phyloP scores from a whole-genome alignment of 2,329 filamentous ascomycete species.

The Aureobasidium pullulans region DNA sequence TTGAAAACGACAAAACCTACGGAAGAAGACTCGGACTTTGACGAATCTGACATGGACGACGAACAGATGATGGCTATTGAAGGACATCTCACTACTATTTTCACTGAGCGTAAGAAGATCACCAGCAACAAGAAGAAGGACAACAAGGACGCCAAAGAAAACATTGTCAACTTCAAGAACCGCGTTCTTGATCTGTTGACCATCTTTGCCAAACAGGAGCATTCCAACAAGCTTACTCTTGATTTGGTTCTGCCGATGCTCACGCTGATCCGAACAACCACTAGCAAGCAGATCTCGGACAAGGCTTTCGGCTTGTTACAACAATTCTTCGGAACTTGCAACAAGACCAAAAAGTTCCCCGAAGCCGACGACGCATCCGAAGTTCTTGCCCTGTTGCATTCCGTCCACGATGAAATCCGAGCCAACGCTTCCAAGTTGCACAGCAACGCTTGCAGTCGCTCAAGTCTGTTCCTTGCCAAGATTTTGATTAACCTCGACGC shows the following conservation, averaged over 20 bases:
- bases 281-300: constrained; percentile 64
- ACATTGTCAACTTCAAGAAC: constrained; percentile 89
- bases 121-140: constrained; percentile 67
- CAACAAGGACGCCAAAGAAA: constrained; percentile 79
- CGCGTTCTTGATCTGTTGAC: constrained; percentile 81
- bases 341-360: constrained; percentile 39
- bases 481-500: constrained; percentile 47
- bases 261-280: constrained; percentile 67
- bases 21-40: constrained; percentile 51
- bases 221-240: constrained; percentile 59
- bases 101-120: constrained; percentile 65
- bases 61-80: constrained; percentile 92
- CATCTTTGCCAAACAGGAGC: constrained; percentile 75
- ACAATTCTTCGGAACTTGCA: constrained; percentile 60
- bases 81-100: constrained; percentile 73
- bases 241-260: constrained; percentile 68
- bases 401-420: constrained; percentile 61
- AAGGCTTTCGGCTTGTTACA: constrained; percentile 67
- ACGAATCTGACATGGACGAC: constrained; percentile 79
- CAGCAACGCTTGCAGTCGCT: constrained; percentile 65
- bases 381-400: constrained; percentile 52
- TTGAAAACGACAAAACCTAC: constrained; percentile 58
- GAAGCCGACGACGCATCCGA: constrained; percentile 35
- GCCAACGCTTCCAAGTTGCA: constrained; percentile 61
- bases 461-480: constrained; percentile 60